phyloP scores from a whole-genome alignment of 2,329 filamentous ascomycete species.

The Fusarium sp. region DNA sequence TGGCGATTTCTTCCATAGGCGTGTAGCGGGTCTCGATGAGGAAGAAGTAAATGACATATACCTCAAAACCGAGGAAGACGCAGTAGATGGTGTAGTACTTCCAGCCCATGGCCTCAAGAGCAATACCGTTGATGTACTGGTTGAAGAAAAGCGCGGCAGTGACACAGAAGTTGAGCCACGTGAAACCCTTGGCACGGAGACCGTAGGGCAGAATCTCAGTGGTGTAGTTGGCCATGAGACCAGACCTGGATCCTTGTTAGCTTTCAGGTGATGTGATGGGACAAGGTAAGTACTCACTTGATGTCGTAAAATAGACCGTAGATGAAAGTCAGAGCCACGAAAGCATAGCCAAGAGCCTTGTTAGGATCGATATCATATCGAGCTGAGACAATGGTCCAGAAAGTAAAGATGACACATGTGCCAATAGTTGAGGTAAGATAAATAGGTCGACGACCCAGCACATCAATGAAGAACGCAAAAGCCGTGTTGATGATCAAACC shows the following conservation, averaged over 20 bases:
- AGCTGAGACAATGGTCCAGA: slow-evolving; percentile 40
- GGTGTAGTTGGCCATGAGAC: slow-evolving; percentile 40
- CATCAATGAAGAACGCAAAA: slow-evolving; percentile 44
- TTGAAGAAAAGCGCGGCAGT: slow-evolving; percentile 33
- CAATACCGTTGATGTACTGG: slow-evolving; percentile 37
- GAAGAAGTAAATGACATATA: slow-evolving; percentile 31
- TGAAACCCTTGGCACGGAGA: slow-evolving; percentile 35
- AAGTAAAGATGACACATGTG: slow-evolving; percentile 47
- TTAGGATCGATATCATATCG: slow-evolving; percentile 42
- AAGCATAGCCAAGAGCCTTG: slow-evolving; percentile 31
- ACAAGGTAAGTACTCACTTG: background rate
- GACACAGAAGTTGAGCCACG: slow-evolving; percentile 33
- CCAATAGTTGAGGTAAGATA: slow-evolving; percentile 19
- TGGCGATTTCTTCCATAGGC: slow-evolving; percentile 20
- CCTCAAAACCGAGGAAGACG: slow-evolving; percentile 18
- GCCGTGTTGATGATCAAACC: slow-evolving; percentile 10
- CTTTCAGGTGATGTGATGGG: rapidly evolving
- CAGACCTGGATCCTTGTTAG: slow-evolving; percentile 45
- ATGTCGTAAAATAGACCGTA: slow-evolving; percentile 54
- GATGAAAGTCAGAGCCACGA: slow-evolving; percentile 53
- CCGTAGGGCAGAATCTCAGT: slow-evolving; percentile 45
- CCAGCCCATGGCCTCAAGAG: slow-evolving; percentile 23
- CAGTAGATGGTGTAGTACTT: slow-evolving; percentile 36
- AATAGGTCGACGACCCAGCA: slow-evolving; percentile 27
- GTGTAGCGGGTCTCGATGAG: slow-evolving; percentile 24